These are phyloP conservation scores for Durotheca rogersii DNA, from an alignment of 495 filamentous ascomycete species.

Conservation along the genomic window DNA sequence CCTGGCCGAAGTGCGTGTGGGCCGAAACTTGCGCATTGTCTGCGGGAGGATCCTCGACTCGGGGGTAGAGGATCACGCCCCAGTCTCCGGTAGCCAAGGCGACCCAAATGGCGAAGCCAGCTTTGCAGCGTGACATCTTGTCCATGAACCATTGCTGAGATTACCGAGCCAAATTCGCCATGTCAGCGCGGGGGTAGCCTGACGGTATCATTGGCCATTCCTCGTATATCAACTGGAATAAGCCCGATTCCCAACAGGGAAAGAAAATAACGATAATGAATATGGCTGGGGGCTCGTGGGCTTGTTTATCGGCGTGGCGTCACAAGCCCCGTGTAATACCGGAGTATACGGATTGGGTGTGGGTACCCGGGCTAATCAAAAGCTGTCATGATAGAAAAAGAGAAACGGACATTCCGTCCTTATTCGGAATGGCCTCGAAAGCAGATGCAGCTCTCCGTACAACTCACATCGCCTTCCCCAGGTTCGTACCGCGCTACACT, in stretches of 20 bases:
- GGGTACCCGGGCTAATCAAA: background rate
- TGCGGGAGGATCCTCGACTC: conserved; percentile 24
- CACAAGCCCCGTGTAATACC: background rate
- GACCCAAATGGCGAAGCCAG: conserved; percentile 5
- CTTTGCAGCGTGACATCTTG: conserved; percentile 1
- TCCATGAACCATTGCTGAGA: background rate
- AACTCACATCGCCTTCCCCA: background rate
- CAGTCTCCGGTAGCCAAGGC: conserved; percentile 1
- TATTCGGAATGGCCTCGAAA: too few species aligned
- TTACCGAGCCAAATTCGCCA: background rate
- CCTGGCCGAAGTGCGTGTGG: conserved; percentile 27
- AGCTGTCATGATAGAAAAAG: background rate
- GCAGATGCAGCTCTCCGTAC: too few species aligned
- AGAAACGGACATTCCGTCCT: too few species aligned
- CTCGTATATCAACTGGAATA: background rate
- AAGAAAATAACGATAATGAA: too few species aligned
- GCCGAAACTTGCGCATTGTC: conserved; percentile 13
- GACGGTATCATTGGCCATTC: background rate
- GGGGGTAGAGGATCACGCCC: conserved; percentile 7
- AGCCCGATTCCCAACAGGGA: background rate
- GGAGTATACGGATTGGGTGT: background rate
- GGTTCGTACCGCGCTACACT: too few species aligned
- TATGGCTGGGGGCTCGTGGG: background rate
- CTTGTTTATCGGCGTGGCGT: background rate
- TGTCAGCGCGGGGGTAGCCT: background rate